phyloP scores from a whole-genome alignment of 1,139 yeast species.

The Yamadazyma conglobata region DNA sequence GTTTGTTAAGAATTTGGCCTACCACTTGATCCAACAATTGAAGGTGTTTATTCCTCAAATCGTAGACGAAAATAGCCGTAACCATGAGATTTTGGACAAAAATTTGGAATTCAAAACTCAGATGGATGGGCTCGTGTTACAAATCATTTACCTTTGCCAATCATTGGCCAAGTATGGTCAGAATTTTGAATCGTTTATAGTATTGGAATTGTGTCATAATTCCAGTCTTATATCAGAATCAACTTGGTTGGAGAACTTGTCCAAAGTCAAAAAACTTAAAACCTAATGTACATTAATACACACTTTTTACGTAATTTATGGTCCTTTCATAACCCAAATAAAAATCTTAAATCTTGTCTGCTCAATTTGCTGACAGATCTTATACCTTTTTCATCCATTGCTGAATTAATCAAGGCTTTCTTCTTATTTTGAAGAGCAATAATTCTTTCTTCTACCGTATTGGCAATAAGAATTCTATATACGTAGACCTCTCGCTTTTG shows the following conservation, averaged over 20 bases:
- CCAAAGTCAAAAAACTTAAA: slow-evolving; percentile 36
- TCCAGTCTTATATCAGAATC: slow-evolving; percentile 24
- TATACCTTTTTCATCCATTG: slow-evolving; percentile 70
- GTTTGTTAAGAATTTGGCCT: slow-evolving; percentile 32
- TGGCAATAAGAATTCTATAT: slow-evolving; percentile 60
- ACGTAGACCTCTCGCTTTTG: slow-evolving; percentile 74
- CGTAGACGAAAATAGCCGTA: slow-evolving; percentile 9
- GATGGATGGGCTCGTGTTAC: slow-evolving; percentile 64
- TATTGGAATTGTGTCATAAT: slow-evolving; percentile 33
- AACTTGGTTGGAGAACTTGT: slow-evolving; percentile 35
- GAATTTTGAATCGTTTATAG: slow-evolving; percentile 54
- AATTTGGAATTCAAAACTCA: slow-evolving; percentile 38
- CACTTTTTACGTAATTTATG: too few species aligned
- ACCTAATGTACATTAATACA: slow-evolving; percentile 9
- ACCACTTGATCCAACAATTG: slow-evolving; percentile 25
- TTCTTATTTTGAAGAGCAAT: slow-evolving; percentile 71
- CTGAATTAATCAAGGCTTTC: slow-evolving; percentile 71
- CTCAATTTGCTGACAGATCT: slow-evolving; percentile 64
- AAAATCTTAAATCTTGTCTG: slow-evolving; percentile 67
- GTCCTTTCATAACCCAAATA: slow-evolving; percentile 56
- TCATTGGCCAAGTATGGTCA: slow-evolving; percentile 68
- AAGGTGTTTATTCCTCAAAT: slow-evolving; percentile 26
- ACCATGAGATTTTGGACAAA: slow-evolving; percentile 17
- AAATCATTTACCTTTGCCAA: slow-evolving; percentile 72
- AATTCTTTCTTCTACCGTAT: slow-evolving; percentile 84